Evolutionary conservation across 768 basidiomycete genomes (phyloP).

Genomic region (Rhodocollybia butyracea): DNA sequence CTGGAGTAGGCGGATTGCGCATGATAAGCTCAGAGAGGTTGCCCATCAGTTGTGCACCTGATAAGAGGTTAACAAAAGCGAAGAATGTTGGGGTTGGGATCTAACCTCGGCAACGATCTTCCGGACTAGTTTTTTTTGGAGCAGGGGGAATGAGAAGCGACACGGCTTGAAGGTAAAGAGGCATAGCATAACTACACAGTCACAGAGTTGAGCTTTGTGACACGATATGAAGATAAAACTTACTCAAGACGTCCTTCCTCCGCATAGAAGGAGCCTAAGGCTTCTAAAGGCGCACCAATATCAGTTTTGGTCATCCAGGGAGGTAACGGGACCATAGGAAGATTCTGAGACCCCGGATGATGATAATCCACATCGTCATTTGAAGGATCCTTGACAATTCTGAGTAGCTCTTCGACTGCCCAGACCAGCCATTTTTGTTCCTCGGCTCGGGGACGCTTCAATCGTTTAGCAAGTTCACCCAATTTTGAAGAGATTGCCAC

Average conservation of each 20-base stretch:
- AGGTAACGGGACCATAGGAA: conserved; percentile 55
- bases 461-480: conserved; percentile 34
- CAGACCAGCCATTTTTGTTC: conserved; percentile 41
- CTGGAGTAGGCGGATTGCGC: conserved; percentile 24
- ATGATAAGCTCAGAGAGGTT: conserved; percentile 43
- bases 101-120: conserved; percentile 61
- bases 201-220: background rate
- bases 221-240: conserved; percentile 16
- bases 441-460: conserved; percentile 28
- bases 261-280: conserved; percentile 61
- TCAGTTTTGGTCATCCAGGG: conserved; percentile 58
- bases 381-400: conserved; percentile 23
- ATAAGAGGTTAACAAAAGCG: background rate
- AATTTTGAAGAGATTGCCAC: conserved; percentile 41
- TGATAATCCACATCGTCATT: background rate
- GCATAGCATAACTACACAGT: conserved; percentile 51
- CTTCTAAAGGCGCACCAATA: conserved; percentile 65
- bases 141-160: conserved; percentile 53
- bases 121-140: conserved; percentile 30
- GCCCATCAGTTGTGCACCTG: conserved; percentile 47
- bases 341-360: conserved; percentile 21
- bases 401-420: conserved; percentile 42
- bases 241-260: conserved; percentile 54
- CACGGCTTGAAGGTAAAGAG: conserved; percentile 64
- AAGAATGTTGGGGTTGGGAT: background rate